Evolutionary conservation across 1,139 yeast species (phyloP).

Genomic region (Magnusiomyces ingens): DNA sequence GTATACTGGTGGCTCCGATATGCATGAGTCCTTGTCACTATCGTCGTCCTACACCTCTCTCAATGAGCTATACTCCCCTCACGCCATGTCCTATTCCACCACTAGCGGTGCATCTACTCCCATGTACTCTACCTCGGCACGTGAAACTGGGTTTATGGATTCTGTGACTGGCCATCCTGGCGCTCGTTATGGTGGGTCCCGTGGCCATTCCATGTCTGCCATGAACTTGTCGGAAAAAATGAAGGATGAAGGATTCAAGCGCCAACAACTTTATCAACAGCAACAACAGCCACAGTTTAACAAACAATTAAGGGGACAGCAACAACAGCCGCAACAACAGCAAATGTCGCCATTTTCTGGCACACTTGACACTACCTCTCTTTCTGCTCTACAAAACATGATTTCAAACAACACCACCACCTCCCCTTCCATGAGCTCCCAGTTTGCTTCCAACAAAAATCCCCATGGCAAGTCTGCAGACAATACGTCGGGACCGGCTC

Average conservation of each 20-base stretch:
- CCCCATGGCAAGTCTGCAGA: not conserved
- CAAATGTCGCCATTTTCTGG: too few species aligned
- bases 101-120: conserved; percentile 1
- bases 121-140: conserved; percentile 6
- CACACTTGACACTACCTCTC: not conserved
- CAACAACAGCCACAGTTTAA: not conserved
- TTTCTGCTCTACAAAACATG: conserved; percentile 4
- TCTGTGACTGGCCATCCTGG: conserved; percentile 1
- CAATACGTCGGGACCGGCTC: too few species aligned
- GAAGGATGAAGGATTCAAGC: conserved; percentile 5
- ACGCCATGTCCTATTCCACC: conserved; percentile 2
- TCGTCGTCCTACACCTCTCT: conserved; percentile 13
- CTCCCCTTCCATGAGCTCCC: not conserved
- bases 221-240: conserved; percentile 5
- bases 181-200: conserved; percentile 1
- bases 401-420: not conserved
- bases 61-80: conserved; percentile 13
- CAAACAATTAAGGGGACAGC: not conserved
- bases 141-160: conserved; percentile 8
- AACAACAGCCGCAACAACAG: too few species aligned
- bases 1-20: not conserved
- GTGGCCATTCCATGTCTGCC: conserved; percentile 11
- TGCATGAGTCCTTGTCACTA: conserved; percentile 3
- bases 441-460: not conserved
- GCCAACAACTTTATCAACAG: not conserved